Evolutionary conservation across 192 early-diverging fungal genomes (phyloP), one percentile per base, ranked within the genome.

Genomic region (Spinellus fusiger): DNA sequence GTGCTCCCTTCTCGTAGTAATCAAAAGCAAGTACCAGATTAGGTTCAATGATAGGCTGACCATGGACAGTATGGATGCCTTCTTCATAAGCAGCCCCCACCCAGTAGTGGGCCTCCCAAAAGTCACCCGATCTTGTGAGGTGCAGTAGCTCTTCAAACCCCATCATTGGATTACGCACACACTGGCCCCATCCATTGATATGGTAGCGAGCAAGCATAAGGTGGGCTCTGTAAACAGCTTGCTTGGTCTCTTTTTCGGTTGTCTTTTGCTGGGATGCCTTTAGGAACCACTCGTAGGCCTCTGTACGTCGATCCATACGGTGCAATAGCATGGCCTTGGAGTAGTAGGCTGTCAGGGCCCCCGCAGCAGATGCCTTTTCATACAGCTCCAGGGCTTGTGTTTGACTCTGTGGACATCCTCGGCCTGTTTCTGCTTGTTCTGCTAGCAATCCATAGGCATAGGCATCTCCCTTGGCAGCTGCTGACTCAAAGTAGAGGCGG

Each of bases 161-260:
- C 32, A 33, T 37, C 31, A 25, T 22, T 15, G 52, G 58, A 38
- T 71, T 54, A 12, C 27, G 26, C 13, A 38, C 31, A n/a, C 49
- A 32, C 31, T 48, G 31, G 27, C 63, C 63, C 69, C 69, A 71
- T 2, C 69, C 69, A 25, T 71, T 64, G 18, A 65, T 49, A 37
- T 38, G 54, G 51, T 71, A 71, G 0, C 69, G 58, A 3, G 63
- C 63, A 7, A 71, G 52, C 69, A 71, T 71, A 8, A 71, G 53
- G 1, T 63, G 44, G 7, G 69, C 69, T 44, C 40, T 37, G 22
- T 10, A 5, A 4, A 15, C 20, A 13, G 15, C 23, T 31, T 13
- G 29, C 26, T 8, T 25, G 1, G 18, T 5, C 3, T 25, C 0
- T 1, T 32, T 35, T 0, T 12, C 22, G 1, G 20, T 3, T 37